A percentile compares a stretch with the other conserved stretches of the same genome.
Conservation (phyloP, 2,329 filamentous ascomycete genomes). For the Sclerotinia glacialis region DNA sequence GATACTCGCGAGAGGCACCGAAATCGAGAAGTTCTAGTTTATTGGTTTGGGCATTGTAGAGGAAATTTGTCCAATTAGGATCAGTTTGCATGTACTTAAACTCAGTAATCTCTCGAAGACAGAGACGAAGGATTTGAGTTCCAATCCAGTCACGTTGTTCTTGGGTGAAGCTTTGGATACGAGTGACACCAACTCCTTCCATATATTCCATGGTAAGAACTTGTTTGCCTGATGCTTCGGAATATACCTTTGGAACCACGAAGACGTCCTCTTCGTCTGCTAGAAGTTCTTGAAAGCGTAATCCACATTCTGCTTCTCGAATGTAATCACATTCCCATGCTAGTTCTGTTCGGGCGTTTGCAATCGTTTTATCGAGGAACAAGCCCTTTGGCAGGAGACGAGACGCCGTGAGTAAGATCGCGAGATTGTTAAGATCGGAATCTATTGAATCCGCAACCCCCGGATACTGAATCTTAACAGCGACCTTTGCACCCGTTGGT, state of each 20-base stretch:
- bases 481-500: constrained; percentile 71
- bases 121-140: constrained; percentile 86
- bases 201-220: constrained; percentile 94
- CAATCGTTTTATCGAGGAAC: constrained; percentile 95
- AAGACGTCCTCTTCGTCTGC: constrained; percentile 71
- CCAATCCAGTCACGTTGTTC: constrained; percentile 93
- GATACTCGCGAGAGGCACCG: constrained; percentile 85
- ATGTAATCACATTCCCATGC: constrained; percentile 97
- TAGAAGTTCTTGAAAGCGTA: constrained; percentile 75
- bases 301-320: constrained; percentile 79
- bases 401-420: constrained; percentile 84
- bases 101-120: constrained; percentile 86
- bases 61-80: constrained; percentile 98
- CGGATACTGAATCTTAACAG: constrained; percentile 96
- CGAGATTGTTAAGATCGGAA: constrained; percentile 91
- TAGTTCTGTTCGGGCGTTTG: constrained; percentile 86
- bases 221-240: constrained; percentile 76
- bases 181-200: constrained; percentile 81
- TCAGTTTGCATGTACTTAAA: constrained; percentile 99
- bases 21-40: constrained; percentile 93
- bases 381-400: constrained; percentile 86
- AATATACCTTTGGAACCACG: constrained; percentile 72
- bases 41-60: constrained; percentile 71
- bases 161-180: constrained; percentile 71
- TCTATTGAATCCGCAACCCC: constrained; percentile 95